A percentile compares a stretch with the other conserved stretches of the same genome.
phyloP scores from a whole-genome alignment of 352 stramenopile species.

The Phytophthora sansomeana region DNA sequence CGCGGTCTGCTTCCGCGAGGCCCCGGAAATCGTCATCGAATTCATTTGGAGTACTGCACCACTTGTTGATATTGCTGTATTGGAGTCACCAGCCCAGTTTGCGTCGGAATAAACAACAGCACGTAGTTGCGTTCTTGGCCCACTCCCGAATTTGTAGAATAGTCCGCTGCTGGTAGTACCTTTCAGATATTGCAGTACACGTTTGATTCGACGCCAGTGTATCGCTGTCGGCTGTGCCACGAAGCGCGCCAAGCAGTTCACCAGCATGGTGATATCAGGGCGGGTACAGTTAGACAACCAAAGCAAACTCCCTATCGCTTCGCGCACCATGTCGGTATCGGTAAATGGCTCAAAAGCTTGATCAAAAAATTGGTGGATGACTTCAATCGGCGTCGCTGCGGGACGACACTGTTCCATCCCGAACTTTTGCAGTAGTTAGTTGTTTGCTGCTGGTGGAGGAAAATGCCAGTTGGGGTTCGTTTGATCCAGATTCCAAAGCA shows the following conservation, averaged over 20 bases:
- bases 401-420: background rate
- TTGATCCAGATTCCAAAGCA: background rate
- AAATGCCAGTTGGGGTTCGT: background rate
- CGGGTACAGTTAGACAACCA: constrained; percentile 7
- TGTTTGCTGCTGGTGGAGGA: background rate
- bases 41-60: background rate
- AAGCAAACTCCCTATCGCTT: no score
- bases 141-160: background rate
- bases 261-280: background rate
- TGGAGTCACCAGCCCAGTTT: constrained; percentile 6
- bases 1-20: no score
- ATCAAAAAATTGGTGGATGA: background rate
- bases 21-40: no score
- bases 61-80: background rate
- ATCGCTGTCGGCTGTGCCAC: background rate
- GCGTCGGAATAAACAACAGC: background rate
- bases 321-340: no score
- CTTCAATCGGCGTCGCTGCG: background rate
- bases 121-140: background rate
- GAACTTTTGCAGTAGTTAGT: background rate
- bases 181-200: constrained; percentile 1
- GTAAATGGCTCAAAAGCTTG: background rate
- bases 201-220: constrained; percentile 2
- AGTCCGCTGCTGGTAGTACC: background rate
- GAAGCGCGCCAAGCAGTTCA: constrained; percentile 6